These are phyloP conservation scores for Podospora fimiseda DNA, from an alignment of 495 filamentous ascomycete genomes.

Conservation along the genomic window DNA sequence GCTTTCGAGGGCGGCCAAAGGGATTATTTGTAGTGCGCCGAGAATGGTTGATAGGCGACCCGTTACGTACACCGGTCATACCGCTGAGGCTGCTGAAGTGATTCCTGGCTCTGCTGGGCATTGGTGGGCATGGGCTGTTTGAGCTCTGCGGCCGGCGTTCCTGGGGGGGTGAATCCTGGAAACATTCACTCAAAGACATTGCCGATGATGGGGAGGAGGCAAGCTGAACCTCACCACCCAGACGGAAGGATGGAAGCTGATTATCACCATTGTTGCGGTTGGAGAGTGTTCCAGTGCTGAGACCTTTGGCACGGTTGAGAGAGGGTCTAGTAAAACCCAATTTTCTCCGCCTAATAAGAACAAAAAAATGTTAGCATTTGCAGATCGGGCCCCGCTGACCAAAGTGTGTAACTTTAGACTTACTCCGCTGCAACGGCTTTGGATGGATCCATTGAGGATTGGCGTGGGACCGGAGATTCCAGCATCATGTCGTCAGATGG, in stretches of 20 bases:
- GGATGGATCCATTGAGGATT: conserved; percentile 48
- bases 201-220: conserved; percentile 39
- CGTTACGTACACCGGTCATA: conserved; percentile 50
- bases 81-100: conserved; percentile 45
- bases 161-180: conserved; percentile 69
- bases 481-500: conserved; percentile 39
- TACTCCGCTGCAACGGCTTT: conserved; percentile 44
- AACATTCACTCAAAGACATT: conserved; percentile 70
- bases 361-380: conserved; percentile 14
- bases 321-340: conserved; percentile 55
- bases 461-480: conserved; percentile 43
- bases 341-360: conserved; percentile 48
- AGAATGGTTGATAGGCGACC: conserved; percentile 66
- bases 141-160: conserved; percentile 54
- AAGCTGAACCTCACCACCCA: conserved; percentile 53
- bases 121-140: conserved; percentile 46
- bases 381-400: neutral
- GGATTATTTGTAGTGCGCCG: conserved; percentile 64
- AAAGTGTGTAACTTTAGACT: conserved; percentile 26
- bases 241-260: conserved; percentile 67
- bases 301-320: conserved; percentile 53
- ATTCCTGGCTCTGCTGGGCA: conserved; percentile 53
- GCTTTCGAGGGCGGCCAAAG: conserved; percentile 72
- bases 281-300: conserved; percentile 46
- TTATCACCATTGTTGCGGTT: conserved; percentile 46